Percentiles rank a stretch among this genome's conserved stretches.
Evolutionary conservation across 2,329 filamentous ascomycete species (phyloP).

Genomic region (Pseudogymnoascus sp.): DNA sequence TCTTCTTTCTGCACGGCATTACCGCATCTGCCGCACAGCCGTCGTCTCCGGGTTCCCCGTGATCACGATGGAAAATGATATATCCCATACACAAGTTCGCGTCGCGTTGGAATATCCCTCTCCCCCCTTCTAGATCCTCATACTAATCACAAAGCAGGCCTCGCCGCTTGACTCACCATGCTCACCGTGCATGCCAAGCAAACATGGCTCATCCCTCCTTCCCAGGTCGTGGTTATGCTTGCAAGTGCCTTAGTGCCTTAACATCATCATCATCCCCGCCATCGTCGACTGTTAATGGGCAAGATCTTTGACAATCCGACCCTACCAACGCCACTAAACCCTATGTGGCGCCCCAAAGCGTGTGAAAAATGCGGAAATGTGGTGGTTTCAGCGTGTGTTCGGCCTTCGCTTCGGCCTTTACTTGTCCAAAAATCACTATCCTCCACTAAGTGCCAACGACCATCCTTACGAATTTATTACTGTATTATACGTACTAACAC

Average conservation of each 20-base stretch:
- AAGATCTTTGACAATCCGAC: neutral
- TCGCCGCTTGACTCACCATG: conserved; percentile 4
- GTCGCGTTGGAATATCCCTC: neutral
- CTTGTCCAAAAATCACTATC: neutral
- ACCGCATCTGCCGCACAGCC: neutral
- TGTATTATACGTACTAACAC: neutral
- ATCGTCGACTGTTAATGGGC: neutral
- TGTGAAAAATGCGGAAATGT: conserved; percentile 3
- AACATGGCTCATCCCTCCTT: neutral
- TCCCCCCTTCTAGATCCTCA: neutral
- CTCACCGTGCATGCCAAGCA: conserved; percentile 1
- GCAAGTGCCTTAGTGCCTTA: neutral
- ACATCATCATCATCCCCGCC: neutral
- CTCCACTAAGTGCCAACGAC: neutral
- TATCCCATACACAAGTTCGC: conserved; percentile 1
- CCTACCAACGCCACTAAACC: neutral
- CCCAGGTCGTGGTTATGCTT: neutral
- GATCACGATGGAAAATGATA: neutral
- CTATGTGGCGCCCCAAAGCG: neutral
- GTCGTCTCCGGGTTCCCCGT: neutral
- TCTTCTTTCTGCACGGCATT: neutral
- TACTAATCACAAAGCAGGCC: conserved; percentile 1
- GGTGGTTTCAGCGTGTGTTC: neutral
- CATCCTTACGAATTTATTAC: neutral
- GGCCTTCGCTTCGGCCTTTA: neutral